These are phyloP conservation scores for Trifolium subterraneum DNA, from an alignment of 306 rosid genomes.

Conservation along the genomic window DNA sequence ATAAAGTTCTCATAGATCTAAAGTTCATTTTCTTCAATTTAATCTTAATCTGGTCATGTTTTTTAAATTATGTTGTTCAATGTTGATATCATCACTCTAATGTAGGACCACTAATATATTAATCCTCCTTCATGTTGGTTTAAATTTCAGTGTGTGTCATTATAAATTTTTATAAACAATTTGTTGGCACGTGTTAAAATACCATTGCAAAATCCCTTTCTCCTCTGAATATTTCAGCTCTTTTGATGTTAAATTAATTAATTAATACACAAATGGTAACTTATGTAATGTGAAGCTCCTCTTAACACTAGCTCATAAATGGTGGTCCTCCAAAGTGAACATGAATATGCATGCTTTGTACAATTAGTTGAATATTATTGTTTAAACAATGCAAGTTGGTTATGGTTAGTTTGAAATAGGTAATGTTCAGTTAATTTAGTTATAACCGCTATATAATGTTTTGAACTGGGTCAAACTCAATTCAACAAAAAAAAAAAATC, in stretches of 20 bases:
- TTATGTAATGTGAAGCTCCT: neutral
- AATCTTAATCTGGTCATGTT: neutral
- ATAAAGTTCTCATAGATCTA: conserved; percentile 22
- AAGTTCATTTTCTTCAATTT: conserved; percentile 25
- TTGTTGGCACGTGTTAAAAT: conserved; percentile 40
- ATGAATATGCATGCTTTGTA: neutral
- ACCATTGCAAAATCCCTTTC: conserved; percentile 16
- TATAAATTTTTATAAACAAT: neutral
- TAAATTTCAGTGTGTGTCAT: neutral
- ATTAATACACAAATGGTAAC: conserved; percentile 22
- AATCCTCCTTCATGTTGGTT: conserved; percentile 8
- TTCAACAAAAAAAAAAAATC: no score
- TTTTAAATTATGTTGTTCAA: conserved; percentile 7
- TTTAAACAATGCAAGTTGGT: no score
- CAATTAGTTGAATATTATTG: neutral
- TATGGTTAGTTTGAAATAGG: no score
- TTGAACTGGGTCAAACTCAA: no score
- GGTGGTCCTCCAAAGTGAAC: neutral
- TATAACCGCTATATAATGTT: no score
- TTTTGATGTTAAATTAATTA: conserved; percentile 7
- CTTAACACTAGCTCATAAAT: neutral
- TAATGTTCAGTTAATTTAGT: no score
- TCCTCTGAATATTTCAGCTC: neutral
- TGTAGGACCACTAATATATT: conserved; percentile 42
- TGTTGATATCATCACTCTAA: conserved; percentile 32